phyloP scores from a whole-genome alignment of 1,139 yeast genomes.

The Zygosaccharomyces pseudobailii region DNA sequence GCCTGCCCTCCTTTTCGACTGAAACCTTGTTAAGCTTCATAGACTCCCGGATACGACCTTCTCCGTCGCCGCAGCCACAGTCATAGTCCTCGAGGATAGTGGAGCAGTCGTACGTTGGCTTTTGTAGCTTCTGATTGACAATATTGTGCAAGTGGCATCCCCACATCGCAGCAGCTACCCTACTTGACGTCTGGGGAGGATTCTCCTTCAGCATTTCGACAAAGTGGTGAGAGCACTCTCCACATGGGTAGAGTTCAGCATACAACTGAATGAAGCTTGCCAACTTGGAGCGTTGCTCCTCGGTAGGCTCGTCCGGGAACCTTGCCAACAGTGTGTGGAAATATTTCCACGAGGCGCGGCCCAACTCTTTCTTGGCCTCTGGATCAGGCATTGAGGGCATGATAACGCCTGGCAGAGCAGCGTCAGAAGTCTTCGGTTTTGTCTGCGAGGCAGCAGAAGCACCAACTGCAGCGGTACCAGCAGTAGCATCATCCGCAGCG shows the following conservation, averaged over 20 bases:
- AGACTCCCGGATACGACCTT: conserved; percentile 27
- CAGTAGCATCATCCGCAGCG: background rate
- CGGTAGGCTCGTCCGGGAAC: conserved; percentile 77
- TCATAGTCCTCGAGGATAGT: conserved; percentile 84
- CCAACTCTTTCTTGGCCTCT: conserved; percentile 45
- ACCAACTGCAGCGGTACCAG: background rate
- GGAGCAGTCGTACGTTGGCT: conserved; percentile 76
- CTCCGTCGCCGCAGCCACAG: conserved; percentile 90
- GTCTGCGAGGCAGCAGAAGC: background rate
- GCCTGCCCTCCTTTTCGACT: conserved; percentile 31
- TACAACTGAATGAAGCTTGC: conserved; percentile 50
- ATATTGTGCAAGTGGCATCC: conserved; percentile 92
- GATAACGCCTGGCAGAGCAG: conserved; percentile 31
- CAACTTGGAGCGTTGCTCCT: conserved; percentile 59
- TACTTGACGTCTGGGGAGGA: conserved; percentile 80
- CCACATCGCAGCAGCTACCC: conserved; percentile 89
- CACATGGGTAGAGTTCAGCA: conserved; percentile 84
- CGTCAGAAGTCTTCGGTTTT: background rate
- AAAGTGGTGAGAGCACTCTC: conserved; percentile 94
- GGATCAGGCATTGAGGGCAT: conserved; percentile 85
- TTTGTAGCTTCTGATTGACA: conserved; percentile 69
- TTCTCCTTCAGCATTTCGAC: conserved; percentile 56
- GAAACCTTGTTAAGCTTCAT: conserved; percentile 24
- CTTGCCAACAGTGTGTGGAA: conserved; percentile 89
- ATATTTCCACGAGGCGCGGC: conserved; percentile 85